phyloP scores from a whole-genome alignment of 2,329 filamentous ascomycete species.

The Neopestalotiopsis clavispora region DNA sequence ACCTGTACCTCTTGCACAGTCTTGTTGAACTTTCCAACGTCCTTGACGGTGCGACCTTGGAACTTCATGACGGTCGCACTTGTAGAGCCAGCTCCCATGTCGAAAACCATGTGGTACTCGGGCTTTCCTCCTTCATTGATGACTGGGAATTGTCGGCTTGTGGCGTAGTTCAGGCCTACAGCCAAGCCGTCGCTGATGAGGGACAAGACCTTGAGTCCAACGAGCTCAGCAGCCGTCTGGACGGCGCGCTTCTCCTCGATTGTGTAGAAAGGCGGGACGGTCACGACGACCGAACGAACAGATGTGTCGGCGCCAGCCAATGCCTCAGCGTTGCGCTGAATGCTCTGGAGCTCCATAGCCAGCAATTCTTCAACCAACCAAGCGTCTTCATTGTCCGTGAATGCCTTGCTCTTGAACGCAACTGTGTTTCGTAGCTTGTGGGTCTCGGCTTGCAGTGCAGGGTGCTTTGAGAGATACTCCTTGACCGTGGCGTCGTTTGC shows the following conservation, averaged over 20 bases:
- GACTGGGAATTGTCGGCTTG: constrained; percentile 84
- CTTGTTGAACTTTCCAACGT: constrained; percentile 92
- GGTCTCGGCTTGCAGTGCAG: constrained; percentile 72
- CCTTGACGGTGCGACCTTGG: constrained; percentile 87
- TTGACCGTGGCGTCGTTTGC: constrained; percentile 64
- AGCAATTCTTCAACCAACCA: constrained; percentile 90
- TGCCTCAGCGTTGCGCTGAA: constrained; percentile 85
- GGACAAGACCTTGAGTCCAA: constrained; percentile 83
- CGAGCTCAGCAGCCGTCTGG: constrained; percentile 82
- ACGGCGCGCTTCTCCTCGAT: constrained; percentile 88
- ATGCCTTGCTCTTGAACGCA: constrained; percentile 80
- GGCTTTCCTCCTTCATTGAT: constrained; percentile 82
- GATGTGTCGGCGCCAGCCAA: constrained; percentile 76
- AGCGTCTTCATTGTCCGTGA: constrained; percentile 62
- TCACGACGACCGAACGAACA: constrained; percentile 85
- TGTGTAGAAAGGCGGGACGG: constrained; percentile 89
- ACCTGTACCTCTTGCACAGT: constrained; percentile 95
- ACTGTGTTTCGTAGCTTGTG: constrained; percentile 69
- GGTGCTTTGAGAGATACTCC: constrained; percentile 77
- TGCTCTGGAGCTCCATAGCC: constrained; percentile 93
- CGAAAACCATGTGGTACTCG: constrained; percentile 91
- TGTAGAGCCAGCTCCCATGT: constrained; percentile 96
- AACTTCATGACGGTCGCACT: constrained; percentile 90
- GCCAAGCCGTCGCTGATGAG: constrained; percentile 89
- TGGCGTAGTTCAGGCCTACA: constrained; percentile 95